These are phyloP conservation scores for Coniochaeta sp. DNA, from an alignment of 2,329 filamentous ascomycete species.

Conservation along the genomic window DNA sequence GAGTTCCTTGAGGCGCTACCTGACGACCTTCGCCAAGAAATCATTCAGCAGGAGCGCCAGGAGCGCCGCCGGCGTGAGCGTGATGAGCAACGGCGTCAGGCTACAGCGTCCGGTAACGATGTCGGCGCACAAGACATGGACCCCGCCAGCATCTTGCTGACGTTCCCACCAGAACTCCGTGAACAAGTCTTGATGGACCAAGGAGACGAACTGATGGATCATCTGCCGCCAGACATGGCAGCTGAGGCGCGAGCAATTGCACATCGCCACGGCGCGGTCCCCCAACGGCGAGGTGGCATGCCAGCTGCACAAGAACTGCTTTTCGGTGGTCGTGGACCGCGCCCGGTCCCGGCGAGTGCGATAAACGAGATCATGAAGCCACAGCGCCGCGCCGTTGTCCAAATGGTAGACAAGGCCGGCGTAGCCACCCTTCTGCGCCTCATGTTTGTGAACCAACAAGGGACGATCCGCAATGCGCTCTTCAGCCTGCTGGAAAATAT, in stretches of 20 bases:
- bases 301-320: background rate
- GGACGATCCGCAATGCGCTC: slow-evolving; percentile 74
- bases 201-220: slow-evolving; percentile 78
- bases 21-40: slow-evolving; percentile 80
- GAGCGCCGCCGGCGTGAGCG: slow-evolving; percentile 84
- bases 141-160: slow-evolving; percentile 83
- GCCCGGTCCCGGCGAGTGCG: slow-evolving; percentile 16
- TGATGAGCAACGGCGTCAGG: slow-evolving; percentile 68
- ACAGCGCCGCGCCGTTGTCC: slow-evolving; percentile 75
- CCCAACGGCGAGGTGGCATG: slow-evolving; percentile 3
- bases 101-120: slow-evolving; percentile 46
- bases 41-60: slow-evolving; percentile 82
- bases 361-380: slow-evolving; percentile 51
- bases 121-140: slow-evolving; percentile 66
- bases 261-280: slow-evolving; percentile 25
- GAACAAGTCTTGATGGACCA: slow-evolving; percentile 87
- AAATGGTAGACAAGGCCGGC: slow-evolving; percentile 95
- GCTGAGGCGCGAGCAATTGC: slow-evolving; percentile 72
- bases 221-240: slow-evolving; percentile 77
- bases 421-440: slow-evolving; percentile 94
- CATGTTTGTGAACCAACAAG: slow-evolving; percentile 94
- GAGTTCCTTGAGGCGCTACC: slow-evolving; percentile 93
- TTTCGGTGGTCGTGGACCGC: slow-evolving; percentile 4
- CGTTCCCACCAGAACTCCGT: slow-evolving; percentile 75
- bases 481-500: slow-evolving; percentile 86